A percentile compares a stretch with the other conserved stretches of the same genome.
These are phyloP conservation scores for Lotus japonicus DNA, from an alignment of 306 rosid genomes.

Conservation along the genomic window DNA sequence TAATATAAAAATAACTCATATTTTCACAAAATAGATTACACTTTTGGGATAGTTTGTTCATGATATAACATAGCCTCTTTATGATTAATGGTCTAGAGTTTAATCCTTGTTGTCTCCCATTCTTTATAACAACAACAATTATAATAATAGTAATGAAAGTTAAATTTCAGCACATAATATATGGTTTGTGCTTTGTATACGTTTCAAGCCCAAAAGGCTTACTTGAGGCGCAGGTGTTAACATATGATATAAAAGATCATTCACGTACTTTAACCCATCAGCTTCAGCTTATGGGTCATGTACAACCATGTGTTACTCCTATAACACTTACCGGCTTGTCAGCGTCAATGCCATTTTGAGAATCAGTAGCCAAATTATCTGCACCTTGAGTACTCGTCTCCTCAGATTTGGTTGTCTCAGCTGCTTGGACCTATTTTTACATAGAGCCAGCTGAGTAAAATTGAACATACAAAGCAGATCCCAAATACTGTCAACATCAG, in stretches of 20 bases:
- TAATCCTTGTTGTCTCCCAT: background rate
- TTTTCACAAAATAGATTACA: background rate
- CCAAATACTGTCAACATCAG: background rate
- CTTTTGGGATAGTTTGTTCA: background rate
- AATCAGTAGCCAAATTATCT: constrained; percentile 25
- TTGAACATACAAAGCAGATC: background rate
- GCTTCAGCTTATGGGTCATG: background rate
- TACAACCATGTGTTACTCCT: constrained; percentile 7
- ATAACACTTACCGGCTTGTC: constrained; percentile 36
- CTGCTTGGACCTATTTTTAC: constrained; percentile 56
- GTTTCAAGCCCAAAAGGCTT: background rate
- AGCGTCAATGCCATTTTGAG: constrained; percentile 31
- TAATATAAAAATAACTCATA: background rate
- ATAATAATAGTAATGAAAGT: too few relatives aligned
- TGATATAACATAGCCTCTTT: background rate
- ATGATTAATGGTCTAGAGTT: background rate
- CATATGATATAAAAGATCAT: background rate
- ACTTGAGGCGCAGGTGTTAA: background rate
- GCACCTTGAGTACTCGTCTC: constrained; percentile 38
- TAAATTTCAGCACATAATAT: too few relatives aligned
- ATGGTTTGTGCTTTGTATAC: background rate
- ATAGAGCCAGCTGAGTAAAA: constrained; percentile 10
- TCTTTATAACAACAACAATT: background rate
- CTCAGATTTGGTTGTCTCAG: constrained; percentile 48
- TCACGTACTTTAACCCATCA: background rate